Evolutionary conservation across 2,329 filamentous ascomycete genomes (phyloP).

Genomic region (Amylocarpus encephaloides): DNA sequence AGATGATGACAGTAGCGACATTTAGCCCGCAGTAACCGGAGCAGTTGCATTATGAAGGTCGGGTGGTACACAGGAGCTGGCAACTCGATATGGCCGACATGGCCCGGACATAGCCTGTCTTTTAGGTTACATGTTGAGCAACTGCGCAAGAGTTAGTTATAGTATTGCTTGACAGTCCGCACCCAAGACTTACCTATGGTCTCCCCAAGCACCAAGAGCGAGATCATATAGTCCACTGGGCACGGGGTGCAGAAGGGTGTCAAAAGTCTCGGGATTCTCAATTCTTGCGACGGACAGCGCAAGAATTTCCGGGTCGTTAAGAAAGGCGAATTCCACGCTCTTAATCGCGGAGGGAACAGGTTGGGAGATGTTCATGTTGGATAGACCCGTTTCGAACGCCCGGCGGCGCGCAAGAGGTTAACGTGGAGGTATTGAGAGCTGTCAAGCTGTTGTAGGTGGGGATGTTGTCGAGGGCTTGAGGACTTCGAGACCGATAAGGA

Average conservation of each 20-base stretch:
- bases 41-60: slow-evolving; percentile 89
- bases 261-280: slow-evolving; percentile 89
- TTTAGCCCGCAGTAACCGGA: slow-evolving; percentile 77
- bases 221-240: slow-evolving; percentile 90
- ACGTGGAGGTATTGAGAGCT: background rate
- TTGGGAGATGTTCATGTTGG: slow-evolving; percentile 64
- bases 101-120: slow-evolving; percentile 77
- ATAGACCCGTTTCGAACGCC: slow-evolving; percentile 8
- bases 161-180: background rate
- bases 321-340: slow-evolving; percentile 83
- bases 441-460: background rate
- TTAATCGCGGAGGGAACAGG: slow-evolving; percentile 78
- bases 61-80: slow-evolving; percentile 92
- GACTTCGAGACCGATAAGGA: slow-evolving; percentile 1
- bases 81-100: slow-evolving; percentile 91
- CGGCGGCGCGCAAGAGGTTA: background rate
- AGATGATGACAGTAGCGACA: slow-evolving; percentile 89
- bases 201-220: slow-evolving; percentile 83
- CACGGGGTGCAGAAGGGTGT: slow-evolving; percentile 81
- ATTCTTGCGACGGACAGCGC: slow-evolving; percentile 90
- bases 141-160: slow-evolving; percentile 39
- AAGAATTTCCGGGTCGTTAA: slow-evolving; percentile 76
- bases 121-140: slow-evolving; percentile 90
- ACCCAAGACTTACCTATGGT: slow-evolving; percentile 59
- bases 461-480: background rate